Base-by-base conservation (phyloP, 768 basidiomycete genomes). In the Collybia nuda region DNA sequence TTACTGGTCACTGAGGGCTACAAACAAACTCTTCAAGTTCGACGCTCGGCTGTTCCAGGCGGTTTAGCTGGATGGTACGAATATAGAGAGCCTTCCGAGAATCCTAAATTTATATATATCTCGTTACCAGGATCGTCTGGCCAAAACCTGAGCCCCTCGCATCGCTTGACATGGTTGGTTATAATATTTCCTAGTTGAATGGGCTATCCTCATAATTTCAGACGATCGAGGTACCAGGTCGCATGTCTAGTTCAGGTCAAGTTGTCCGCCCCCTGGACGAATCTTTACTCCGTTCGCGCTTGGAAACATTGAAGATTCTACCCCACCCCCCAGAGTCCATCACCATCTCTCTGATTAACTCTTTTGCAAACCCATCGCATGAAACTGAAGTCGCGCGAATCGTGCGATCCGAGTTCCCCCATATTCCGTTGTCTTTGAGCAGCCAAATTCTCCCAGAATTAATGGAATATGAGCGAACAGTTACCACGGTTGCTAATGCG, bases 1-100 rank as follows among this genome's bases (percentile, higher is more conserved):
- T 53, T 67, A 14, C 52, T 67, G 18, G 61, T 67, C 8, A 65
- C 66, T 14, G 64, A 67, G 39, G 66, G 65, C 3, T 66, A 58
- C 49, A 55, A 48, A 41, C 48, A 58, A 32, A 48, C 57, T 21
- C 51, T 53, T 43, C 58, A 57, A 40, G 45, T 63, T 14, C 48
- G 54, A 39, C 54, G 56, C n/a, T 57, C 55, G 47, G 43, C 48
- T 19, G 55, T 58, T 23, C 58, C 59, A n/a, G 59, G 55, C 32
- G 61, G 63, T 17, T 29, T 67, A 19, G 61, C 57, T 15, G 61
- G 61, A 46, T 62, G 61, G 62, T 50, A 48, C 54, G 44, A 46
- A n/a, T n/a, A n/a, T n/a, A n/a, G n/a, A n/a, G n/a, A 3, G 24
- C 14, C 32, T 41, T 53, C 21, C 36, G n/a, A 47, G 11, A 43